phyloP scores from a whole-genome alignment of 2,329 filamentous ascomycete species.

The Phyllosticta ampelicida region DNA sequence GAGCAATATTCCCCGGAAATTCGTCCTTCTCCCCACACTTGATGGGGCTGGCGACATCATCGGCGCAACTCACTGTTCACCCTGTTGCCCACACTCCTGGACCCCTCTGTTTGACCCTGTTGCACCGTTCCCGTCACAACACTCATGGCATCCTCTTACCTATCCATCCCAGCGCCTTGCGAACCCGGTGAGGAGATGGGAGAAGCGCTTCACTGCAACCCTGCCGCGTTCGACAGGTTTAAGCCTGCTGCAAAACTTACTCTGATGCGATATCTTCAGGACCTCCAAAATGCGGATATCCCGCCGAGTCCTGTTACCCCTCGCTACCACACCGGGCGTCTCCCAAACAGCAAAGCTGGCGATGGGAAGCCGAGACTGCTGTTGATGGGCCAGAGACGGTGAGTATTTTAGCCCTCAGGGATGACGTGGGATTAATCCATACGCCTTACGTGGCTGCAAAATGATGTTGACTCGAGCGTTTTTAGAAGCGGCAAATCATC shows the following conservation, averaged over 20 bases:
- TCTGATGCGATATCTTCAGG: conserved; percentile 33
- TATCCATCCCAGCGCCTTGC: conserved; percentile 16
- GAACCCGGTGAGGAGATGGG: conserved; percentile 14
- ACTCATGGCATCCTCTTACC: conserved; percentile 21
- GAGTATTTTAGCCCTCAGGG: conserved; percentile 20
- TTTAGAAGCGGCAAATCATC: conserved; percentile 92
- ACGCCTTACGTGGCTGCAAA: background rate
- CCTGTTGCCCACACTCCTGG: background rate
- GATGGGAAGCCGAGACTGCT: conserved; percentile 72
- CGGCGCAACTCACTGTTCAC: background rate
- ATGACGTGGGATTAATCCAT: background rate
- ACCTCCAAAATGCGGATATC: conserved; percentile 30
- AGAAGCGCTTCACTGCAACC: conserved; percentile 12
- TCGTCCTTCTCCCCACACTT: conserved; percentile 8
- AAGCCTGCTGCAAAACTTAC: conserved; percentile 31
- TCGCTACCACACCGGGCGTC: conserved; percentile 32
- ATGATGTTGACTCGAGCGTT: conserved; percentile 3
- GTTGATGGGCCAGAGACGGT: conserved; percentile 94
- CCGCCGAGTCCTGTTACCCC: conserved; percentile 27
- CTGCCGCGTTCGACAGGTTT: conserved; percentile 21
- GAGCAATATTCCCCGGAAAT: conserved; percentile 8
- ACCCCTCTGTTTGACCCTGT: conserved; percentile 19
- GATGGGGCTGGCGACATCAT: conserved; percentile 4
- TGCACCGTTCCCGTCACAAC: conserved; percentile 8
- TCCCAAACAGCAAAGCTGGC: conserved; percentile 39